Base-by-base conservation (phyloP, 1,139 yeast species). In the Wickerhamiella infanticola region DNA sequence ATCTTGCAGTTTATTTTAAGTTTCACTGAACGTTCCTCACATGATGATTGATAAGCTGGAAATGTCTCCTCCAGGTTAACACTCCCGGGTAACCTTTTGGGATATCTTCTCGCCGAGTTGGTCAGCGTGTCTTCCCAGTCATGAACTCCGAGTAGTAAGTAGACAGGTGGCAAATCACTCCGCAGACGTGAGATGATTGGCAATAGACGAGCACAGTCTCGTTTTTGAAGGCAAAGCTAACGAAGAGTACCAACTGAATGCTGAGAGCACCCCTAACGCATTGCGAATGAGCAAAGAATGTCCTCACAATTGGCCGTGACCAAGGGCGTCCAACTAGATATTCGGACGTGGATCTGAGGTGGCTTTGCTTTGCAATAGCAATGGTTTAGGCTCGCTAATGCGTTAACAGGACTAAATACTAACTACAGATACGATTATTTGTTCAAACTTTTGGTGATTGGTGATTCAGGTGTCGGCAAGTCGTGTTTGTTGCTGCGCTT, bases 391-490 rank as follows among this genome's bases (percentile, higher is more conserved):
- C 18, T 18, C 18, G 18, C 18, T 18, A 18, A 18, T 18, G 18
- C 18, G 18, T 18, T 2, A 18, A 11, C 9, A 38, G 8, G 26
- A 11, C 23, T 13, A 23, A n/a, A 37, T 29, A 53, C 52, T 55
- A 54, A 53, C 50, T 48, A 18, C 55, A 23, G 56, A 53, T 90
- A 88, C 96, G 98, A 90, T 68, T 90, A 85, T 65, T 76, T 90
- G 62, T 90, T 90, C 72, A 90, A 90, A 68, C 76, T 88, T 57
- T 73, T 88, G 62, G 77, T 88, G 68, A 90, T 90, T 60, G 97
- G 98, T 50, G 96, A 90, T 68, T 88, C 97, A 47, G 98, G 98
- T 57, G 98, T 90, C 44, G 98, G 98, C 53, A 90, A 90, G 65
- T 86, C 97, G 9, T 90, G 97, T 72, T 72, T 90, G 62, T 73